phyloP scores from a whole-genome alignment of 2,329 filamentous ascomycete species.

The Hypomyces rosellus region DNA sequence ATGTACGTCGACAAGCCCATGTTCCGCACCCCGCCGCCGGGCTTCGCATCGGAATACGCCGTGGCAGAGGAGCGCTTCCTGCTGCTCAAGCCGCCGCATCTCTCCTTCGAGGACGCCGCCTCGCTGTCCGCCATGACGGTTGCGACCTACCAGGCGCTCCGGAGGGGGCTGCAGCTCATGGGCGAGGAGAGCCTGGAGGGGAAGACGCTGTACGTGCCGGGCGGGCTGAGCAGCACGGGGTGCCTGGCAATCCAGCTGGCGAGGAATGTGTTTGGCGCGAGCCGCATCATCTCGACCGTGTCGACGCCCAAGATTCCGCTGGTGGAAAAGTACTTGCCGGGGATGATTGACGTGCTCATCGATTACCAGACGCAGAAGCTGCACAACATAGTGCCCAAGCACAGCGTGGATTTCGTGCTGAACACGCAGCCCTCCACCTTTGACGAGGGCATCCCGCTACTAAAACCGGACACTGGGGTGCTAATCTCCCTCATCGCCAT shows the following conservation, averaged over 20 bases:
- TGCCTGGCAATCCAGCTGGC: conserved; percentile 42
- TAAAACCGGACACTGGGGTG: conserved; percentile 31
- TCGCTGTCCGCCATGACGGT: conserved; percentile 30
- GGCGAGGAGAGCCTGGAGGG: conserved; percentile 36
- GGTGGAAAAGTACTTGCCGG: conserved; percentile 35
- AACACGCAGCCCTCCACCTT: conserved; percentile 41
- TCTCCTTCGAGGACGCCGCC: conserved; percentile 32
- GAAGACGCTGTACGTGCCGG: conserved; percentile 47
- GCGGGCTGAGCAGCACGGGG: conserved; percentile 43
- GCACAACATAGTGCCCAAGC: conserved; percentile 29
- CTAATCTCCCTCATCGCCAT: conserved; percentile 36
- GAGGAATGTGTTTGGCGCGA: conserved; percentile 42
- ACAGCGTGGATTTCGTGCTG: conserved; percentile 43
- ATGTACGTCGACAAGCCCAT: conserved; percentile 31
- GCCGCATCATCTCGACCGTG: conserved; percentile 43
- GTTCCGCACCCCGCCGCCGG: conserved; percentile 19
- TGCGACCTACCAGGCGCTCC: conserved; percentile 40
- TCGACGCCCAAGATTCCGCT: conserved; percentile 45
- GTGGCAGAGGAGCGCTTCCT: conserved; percentile 30
- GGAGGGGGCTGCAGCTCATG: conserved; percentile 30
- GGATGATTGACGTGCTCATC: conserved; percentile 43
- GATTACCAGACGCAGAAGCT: conserved; percentile 43
- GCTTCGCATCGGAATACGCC: conserved; percentile 37
- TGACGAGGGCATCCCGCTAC: conserved; percentile 31
- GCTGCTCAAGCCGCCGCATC: conserved; percentile 23